Evolutionary conservation across 306 rosid genomes (phyloP).

Genomic region (Castanea crenata): DNA sequence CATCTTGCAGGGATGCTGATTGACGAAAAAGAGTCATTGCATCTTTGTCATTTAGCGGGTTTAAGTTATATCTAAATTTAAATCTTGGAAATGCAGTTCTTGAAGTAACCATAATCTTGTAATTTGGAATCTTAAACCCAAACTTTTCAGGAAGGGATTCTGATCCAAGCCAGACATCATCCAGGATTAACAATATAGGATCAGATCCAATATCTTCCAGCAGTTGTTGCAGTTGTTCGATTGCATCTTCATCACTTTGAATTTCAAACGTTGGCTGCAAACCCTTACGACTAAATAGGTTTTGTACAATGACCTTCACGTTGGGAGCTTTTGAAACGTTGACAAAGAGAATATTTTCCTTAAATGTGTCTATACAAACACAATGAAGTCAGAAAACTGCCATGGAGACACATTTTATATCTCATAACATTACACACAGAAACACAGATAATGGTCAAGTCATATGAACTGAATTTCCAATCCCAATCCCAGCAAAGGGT

Average conservation of each 20-base stretch:
- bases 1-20: constrained; percentile 32
- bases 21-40: constrained; percentile 44
- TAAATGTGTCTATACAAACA: constrained; percentile 31
- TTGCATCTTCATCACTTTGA: constrained; percentile 37
- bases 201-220: constrained; percentile 11
- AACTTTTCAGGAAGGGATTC: constrained; percentile 47
- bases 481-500: background rate
- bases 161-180: constrained; percentile 66
- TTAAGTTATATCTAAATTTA: constrained; percentile 23
- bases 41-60: constrained; percentile 35
- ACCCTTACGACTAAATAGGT: constrained; percentile 19
- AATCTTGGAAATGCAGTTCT: constrained; percentile 33
- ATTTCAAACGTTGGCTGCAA: constrained; percentile 1
- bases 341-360: constrained; percentile 39
- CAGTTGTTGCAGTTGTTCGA: constrained; percentile 25
- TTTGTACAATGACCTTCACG: constrained; percentile 16
- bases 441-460: background rate
- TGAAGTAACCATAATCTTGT: constrained; percentile 68
- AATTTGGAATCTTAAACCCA: constrained; percentile 26
- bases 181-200: constrained; percentile 46
- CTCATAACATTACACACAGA: background rate
- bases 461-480: background rate
- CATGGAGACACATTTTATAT: background rate
- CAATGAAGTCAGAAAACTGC: background rate
- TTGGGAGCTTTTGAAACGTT: constrained; percentile 28